Conservation (phyloP, 352 stramenopile species). For the Ophiocytium majus region DNA sequence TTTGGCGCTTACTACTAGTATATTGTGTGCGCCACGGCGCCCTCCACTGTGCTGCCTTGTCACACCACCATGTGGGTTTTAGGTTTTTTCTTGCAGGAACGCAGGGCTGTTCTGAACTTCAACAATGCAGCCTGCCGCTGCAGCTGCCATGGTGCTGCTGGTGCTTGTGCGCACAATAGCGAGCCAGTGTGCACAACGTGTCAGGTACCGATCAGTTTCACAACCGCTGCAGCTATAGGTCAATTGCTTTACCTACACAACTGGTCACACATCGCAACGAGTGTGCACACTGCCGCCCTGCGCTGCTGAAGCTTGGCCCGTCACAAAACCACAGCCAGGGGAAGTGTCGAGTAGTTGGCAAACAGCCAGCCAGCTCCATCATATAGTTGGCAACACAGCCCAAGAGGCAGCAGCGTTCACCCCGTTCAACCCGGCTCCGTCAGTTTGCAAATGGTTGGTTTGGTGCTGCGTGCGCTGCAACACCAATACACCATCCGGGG, state of each 20-base stretch:
- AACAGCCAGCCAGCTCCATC: not conserved
- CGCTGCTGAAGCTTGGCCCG: no score
- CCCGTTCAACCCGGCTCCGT: not conserved
- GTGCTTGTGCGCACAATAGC: not conserved
- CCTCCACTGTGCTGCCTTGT: not conserved
- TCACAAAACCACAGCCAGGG: no score
- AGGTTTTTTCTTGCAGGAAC: not conserved
- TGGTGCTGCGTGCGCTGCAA: not conserved
- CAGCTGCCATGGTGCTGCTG: not conserved
- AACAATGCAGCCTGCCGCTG: no score
- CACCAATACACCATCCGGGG: not conserved
- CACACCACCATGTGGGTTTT: not conserved
- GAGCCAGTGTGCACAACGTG: not conserved
- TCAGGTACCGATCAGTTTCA: no score
- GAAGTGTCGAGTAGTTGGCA: not conserved
- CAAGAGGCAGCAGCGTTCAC: not conserved
- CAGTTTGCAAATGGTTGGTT: not conserved
- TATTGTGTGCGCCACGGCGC: no score
- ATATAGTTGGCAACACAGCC: no score
- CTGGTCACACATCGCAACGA: not conserved
- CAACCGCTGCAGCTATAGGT: no score
- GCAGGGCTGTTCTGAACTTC: no score
- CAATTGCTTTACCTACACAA: not conserved
- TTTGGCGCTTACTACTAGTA: no score
- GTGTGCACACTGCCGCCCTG: no score